Evolutionary conservation across 371 early-diverging fungal genomes (phyloP).

Genomic region (Saksenaea vasiformis): DNA sequence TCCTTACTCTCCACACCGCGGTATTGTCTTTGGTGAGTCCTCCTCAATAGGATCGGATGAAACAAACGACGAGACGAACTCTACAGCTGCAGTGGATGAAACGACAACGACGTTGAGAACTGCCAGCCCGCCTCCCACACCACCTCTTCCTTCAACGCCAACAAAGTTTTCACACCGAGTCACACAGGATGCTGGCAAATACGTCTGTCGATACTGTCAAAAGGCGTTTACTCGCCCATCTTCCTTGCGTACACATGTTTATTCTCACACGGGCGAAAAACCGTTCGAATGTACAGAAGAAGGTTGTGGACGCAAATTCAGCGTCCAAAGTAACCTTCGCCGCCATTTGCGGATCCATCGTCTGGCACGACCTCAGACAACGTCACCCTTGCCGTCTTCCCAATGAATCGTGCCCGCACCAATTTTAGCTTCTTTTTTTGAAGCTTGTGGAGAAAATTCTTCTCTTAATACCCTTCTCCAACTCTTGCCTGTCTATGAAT

Average conservation of each 20-base stretch:
- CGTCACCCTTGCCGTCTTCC: not conserved
- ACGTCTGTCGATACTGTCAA: slow-evolving; percentile 52
- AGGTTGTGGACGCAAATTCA: slow-evolving; percentile 60
- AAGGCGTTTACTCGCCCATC: slow-evolving; percentile 67
- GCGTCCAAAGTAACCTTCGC: slow-evolving; percentile 64
- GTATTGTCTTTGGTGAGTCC: not conserved
- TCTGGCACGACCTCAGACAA: not conserved
- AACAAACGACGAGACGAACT: not conserved
- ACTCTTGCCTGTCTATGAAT: not conserved
- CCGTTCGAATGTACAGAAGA: slow-evolving; percentile 57
- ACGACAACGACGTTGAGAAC: not conserved
- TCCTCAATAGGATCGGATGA: not conserved
- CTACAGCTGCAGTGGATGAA: not conserved
- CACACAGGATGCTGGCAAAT: slow-evolving; percentile 22
- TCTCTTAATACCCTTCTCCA: not conserved
- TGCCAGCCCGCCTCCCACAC: not conserved
- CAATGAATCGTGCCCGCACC: slow-evolving; percentile 2
- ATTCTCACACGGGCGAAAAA: slow-evolving; percentile 69
- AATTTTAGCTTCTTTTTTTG: not conserved
- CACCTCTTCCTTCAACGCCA: slow-evolving; percentile 4
- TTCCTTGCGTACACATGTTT: slow-evolving; percentile 57
- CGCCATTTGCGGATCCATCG: slow-evolving; percentile 57
- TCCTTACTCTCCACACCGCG: slow-evolving; percentile 30
- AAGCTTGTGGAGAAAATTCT: not conserved
- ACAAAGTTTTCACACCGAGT: not conserved